Evolutionary conservation across 176 grass and related monocot genomes (phyloP), one percentile per base, ranked within the genome.

Genomic region (Triticum monococcum): DNA sequence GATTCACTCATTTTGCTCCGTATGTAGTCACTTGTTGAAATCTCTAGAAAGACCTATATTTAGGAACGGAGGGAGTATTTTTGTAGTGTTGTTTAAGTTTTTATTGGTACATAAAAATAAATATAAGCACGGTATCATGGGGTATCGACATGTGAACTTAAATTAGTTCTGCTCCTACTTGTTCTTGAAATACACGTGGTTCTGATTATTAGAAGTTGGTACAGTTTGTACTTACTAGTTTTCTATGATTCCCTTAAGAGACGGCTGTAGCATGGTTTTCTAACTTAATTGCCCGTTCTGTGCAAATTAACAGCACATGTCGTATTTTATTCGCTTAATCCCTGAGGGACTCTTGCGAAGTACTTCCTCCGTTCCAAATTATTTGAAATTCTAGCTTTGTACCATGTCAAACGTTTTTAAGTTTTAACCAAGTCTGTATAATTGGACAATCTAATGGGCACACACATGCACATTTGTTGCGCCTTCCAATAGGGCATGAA

Each of bases 141-240:
- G n/a, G 57, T 31, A 16, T 52, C 12, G 28, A 14, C 40, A 79
- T 30, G 11, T 40, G 71, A 84, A 45, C 6, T 64, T 6, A 81
- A 80, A 52, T 40, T 84, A 73, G 4, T 25, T 70, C 9, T 65
- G 31, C 14, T 84, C 28, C n/a, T 85, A 74, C 45, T 76, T 74
- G 16, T 43, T 68, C 9, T 33, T 17, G 5, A 33, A 76, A 81
- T 50, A 75, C 17, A 22, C 12, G 33, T 81, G 77, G 24, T 43
- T 54, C 65, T 68, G 18, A 10, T 79, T 72, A 36, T 52, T 31
- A 17, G 18, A 77, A 68, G 1, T 56, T 24, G 1, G 70, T 85
- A 46, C 64, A 33, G 0, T 50, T 65, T 74, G 3, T 9, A 68
- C 8, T 57, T 83, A 5, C 59, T 9, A 38, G 26, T 79, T 79